A percentile compares a stretch with the other conserved stretches of the same genome.
phyloP scores from a whole-genome alignment of 352 stramenopile species.

The Halophytophthora polymorphica region DNA sequence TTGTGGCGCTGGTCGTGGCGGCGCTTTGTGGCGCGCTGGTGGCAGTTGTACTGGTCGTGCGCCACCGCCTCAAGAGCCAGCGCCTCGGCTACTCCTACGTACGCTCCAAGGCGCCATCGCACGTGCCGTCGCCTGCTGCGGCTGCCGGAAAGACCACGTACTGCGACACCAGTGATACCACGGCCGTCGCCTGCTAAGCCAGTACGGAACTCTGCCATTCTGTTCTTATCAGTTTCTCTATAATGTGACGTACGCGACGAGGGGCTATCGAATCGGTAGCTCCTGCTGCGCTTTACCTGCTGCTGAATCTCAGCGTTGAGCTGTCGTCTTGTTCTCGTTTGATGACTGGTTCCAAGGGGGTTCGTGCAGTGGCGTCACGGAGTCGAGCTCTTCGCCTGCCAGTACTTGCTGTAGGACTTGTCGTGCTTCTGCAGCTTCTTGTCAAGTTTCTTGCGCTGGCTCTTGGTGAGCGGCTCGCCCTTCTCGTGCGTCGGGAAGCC shows the following conservation, averaged over 20 bases:
- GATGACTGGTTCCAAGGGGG: not conserved
- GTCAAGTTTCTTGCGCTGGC: conserved; percentile 68
- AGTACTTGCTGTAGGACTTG: conserved; percentile 69
- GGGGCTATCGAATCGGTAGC: no score
- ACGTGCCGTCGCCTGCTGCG: conserved; percentile 24
- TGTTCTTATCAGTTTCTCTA: conserved; percentile 1
- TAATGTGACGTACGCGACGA: not conserved
- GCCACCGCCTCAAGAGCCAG: conserved; percentile 43
- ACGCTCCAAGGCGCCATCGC: conserved; percentile 36
- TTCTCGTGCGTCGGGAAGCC: conserved; percentile 55
- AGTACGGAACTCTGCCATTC: not conserved
- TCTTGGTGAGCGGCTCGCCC: conserved; percentile 52
- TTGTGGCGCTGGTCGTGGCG: conserved; percentile 37
- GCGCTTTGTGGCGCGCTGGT: conserved; percentile 30
- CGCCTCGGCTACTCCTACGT: conserved; percentile 65
- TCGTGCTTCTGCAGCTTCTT: conserved; percentile 74
- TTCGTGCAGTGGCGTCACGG: not conserved
- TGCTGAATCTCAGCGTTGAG: conserved; percentile 12
- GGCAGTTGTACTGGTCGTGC: conserved; percentile 33
- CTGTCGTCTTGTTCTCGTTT: not conserved
- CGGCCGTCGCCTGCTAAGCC: conserved; percentile 33
- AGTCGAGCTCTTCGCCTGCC: conserved; percentile 21
- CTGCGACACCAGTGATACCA: conserved; percentile 19
- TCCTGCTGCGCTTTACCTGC: conserved; percentile 10
- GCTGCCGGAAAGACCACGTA: conserved; percentile 23